These are phyloP conservation scores for cucumber (Cucumis sativus) DNA, from an alignment of 306 rosid species.

Conservation along the genomic window Cucumber_9930_V3 NC_026659.2:30004001-30004500, in stretches of 20 bases:
- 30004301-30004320: conserved; percentile 83
- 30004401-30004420: neutral
- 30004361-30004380: neutral
- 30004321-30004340: conserved; percentile 89
- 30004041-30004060: neutral
- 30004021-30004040: neutral
- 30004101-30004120: neutral
- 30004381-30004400: neutral
- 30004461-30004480: conserved; percentile 34
- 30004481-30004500: conserved; percentile 88
- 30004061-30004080: neutral
- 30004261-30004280: conserved; percentile 82
- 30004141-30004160: conserved; percentile 86
- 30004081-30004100: neutral
- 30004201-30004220: neutral
- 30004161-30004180: conserved; percentile 41
- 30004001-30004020: conserved; percentile 28
- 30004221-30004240: neutral
- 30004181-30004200: neutral
- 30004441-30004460: neutral
- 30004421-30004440: neutral
- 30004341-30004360: conserved; percentile 1
- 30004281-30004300: conserved; percentile 89
- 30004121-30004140: conserved; percentile 61
- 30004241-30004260: conserved; percentile 39